Evolutionary conservation across 1,139 yeast genomes (phyloP).

Genomic region (Lodderomyces beijingensis): DNA sequence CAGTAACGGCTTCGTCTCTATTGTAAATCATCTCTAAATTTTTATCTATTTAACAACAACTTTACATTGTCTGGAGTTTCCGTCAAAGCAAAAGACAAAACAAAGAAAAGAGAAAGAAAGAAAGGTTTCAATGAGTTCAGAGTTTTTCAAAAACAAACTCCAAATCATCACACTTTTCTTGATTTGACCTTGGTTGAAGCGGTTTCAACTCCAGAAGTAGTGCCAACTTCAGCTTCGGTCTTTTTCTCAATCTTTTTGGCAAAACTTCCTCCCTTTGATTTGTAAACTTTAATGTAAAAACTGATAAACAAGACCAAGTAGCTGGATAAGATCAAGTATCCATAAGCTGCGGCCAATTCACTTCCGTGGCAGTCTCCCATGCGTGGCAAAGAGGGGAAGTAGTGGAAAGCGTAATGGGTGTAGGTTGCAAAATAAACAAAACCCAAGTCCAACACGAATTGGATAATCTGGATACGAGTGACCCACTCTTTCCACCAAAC

Average conservation of each 20-base stretch:
- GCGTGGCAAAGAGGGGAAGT: slow-evolving; percentile 63
- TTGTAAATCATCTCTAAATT: no score
- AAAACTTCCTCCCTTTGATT: slow-evolving; percentile 29
- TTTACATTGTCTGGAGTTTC: no score
- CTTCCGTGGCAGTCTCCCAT: slow-evolving; percentile 89
- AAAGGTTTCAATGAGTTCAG: no score
- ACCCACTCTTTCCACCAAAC: slow-evolving; percentile 99
- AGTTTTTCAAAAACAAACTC: background rate
- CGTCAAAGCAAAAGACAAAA: no score
- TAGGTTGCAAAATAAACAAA: slow-evolving; percentile 93
- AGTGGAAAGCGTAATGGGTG: slow-evolving; percentile 63
- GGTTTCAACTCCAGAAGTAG: slow-evolving; percentile 7
- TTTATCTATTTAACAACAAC: no score
- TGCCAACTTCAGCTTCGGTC: slow-evolving; percentile 11
- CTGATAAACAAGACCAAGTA: slow-evolving; percentile 89
- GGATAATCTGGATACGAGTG: slow-evolving; percentile 92
- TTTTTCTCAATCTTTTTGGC: slow-evolving; percentile 4
- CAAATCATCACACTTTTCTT: slow-evolving; percentile 36
- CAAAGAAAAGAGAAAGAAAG: no score
- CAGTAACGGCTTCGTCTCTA: no score
- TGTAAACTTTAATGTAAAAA: slow-evolving; percentile 87
- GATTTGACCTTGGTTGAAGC: slow-evolving; percentile 31
- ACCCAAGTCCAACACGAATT: slow-evolving; percentile 82
- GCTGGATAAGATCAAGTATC: slow-evolving; percentile 83
- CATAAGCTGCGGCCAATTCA: slow-evolving; percentile 87